Conservation (phyloP, 2,329 filamentous ascomycete species). For the Mycocentrospora acerina region DNA sequence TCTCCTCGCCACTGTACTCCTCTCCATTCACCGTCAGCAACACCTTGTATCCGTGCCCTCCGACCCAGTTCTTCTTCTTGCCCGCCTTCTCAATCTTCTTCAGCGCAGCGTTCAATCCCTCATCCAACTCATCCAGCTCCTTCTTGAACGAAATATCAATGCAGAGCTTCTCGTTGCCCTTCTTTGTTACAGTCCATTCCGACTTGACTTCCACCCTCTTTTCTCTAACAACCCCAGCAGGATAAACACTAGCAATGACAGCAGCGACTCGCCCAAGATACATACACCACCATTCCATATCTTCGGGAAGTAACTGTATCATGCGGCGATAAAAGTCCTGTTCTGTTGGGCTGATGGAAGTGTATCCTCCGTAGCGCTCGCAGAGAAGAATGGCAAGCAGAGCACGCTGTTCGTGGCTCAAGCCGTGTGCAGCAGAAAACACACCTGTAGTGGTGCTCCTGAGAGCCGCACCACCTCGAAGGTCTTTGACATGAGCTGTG, state of each 20-base stretch:
- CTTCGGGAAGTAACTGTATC: constrained; percentile 54
- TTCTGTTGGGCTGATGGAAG: constrained; percentile 60
- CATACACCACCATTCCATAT: constrained; percentile 64
- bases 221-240: constrained; percentile 55
- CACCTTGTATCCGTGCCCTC: constrained; percentile 31
- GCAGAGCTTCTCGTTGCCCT: constrained; percentile 31
- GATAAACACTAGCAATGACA: constrained; percentile 61
- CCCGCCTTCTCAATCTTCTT: constrained; percentile 39
- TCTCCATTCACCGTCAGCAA: constrained; percentile 29
- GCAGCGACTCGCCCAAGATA: constrained; percentile 64
- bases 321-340: constrained; percentile 57
- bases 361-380: constrained; percentile 67
- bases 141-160: constrained; percentile 30
- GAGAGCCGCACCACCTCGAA: constrained; percentile 65
- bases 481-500: constrained; percentile 47
- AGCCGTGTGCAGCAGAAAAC: constrained; percentile 67
- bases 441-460: constrained; percentile 70
- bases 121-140: constrained; percentile 32
- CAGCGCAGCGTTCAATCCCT: constrained; percentile 33
- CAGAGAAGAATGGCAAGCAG: constrained; percentile 71
- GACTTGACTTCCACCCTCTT: constrained; percentile 32
- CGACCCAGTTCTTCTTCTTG: constrained; percentile 45
- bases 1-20: constrained; percentile 19
- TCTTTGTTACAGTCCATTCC: constrained; percentile 29
- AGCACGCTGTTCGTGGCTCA: constrained; percentile 72